These are phyloP conservation scores for Colletotrichum salicis DNA, from an alignment of 2,329 filamentous ascomycete species.

Conservation along the genomic window DNA sequence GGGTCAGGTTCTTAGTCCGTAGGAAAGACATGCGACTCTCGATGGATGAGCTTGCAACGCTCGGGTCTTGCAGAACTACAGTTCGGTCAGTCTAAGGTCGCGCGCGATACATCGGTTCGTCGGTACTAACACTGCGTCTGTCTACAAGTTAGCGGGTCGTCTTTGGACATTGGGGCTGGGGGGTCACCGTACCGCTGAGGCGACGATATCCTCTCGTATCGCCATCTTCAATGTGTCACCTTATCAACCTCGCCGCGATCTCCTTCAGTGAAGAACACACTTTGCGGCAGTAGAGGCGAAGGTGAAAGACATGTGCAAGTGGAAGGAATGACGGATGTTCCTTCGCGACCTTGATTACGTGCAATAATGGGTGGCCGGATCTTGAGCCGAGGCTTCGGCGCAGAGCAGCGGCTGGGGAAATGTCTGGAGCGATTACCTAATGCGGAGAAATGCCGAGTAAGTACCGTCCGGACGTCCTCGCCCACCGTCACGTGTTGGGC, in stretches of 20 bases:
- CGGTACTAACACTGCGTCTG: constrained; percentile 56
- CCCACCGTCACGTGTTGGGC: constrained; percentile 23
- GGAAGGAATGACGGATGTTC: not conserved
- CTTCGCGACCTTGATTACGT: constrained; percentile 1
- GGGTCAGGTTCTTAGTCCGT: constrained; percentile 95
- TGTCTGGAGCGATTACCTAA: constrained; percentile 7
- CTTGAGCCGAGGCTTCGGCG: constrained; percentile 41
- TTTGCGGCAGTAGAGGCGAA: constrained; percentile 1
- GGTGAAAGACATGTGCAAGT: not conserved
- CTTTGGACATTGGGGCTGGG: constrained; percentile 6
- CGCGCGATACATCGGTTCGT: not conserved
- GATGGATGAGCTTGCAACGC: constrained; percentile 86
- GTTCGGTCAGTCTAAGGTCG: constrained; percentile 1
- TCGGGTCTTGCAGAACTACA: constrained; percentile 91
- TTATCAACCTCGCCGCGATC: constrained; percentile 19
- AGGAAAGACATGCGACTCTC: constrained; percentile 94
- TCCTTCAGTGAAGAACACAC: constrained; percentile 5
- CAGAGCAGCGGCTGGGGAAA: constrained; percentile 21
- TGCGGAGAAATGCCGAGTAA: constrained; percentile 5
- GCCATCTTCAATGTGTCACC: constrained; percentile 64
- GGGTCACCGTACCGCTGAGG: constrained; percentile 75
- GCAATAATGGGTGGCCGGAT: constrained; percentile 38
- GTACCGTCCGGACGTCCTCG: not conserved
- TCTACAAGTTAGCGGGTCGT: constrained; percentile 21
- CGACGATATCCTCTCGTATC: constrained; percentile 92